A percentile compares a stretch with the other conserved stretches of the same genome.
phyloP scores from a whole-genome alignment of 2,329 filamentous ascomycete species.

The Trichoderma atroviride region DNA sequence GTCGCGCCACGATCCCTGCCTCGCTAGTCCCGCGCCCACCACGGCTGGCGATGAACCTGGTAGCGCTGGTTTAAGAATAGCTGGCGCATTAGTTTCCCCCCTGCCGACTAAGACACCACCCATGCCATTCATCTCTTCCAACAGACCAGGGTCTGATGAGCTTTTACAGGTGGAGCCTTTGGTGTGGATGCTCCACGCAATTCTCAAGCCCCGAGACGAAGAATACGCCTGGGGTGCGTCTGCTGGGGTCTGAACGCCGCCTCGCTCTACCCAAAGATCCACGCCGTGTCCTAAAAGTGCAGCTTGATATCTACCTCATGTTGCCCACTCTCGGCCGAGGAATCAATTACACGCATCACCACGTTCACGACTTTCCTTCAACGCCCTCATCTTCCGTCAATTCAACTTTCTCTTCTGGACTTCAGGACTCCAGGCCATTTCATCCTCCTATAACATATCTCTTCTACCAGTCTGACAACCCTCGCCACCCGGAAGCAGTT shows the following conservation, averaged over 20 bases:
- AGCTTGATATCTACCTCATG: constrained; percentile 35
- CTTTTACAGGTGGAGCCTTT: constrained; percentile 33
- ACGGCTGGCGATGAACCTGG: constrained; percentile 43
- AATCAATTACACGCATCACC: constrained; percentile 32
- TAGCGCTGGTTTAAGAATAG: constrained; percentile 48
- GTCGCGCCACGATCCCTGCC: constrained; percentile 43
- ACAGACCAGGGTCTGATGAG: constrained; percentile 37
- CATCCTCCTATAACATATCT: background rate
- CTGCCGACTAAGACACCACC: constrained; percentile 40
- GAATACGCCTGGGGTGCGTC: constrained; percentile 26
- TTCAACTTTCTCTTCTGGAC: constrained; percentile 27
- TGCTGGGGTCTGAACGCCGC: constrained; percentile 25
- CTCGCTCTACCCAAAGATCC: constrained; percentile 26
- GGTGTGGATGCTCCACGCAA: constrained; percentile 45
- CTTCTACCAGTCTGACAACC: background rate
- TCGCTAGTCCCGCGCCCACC: constrained; percentile 36
- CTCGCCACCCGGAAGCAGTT: constrained; percentile 20
- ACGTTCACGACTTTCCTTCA: constrained; percentile 46
- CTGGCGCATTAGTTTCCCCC: constrained; percentile 42
- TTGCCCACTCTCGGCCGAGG: constrained; percentile 32
- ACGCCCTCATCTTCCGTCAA: constrained; percentile 31
- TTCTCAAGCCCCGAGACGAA: constrained; percentile 37
- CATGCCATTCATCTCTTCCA: constrained; percentile 42
- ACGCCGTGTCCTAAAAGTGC: constrained; percentile 21
- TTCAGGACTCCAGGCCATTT: constrained; percentile 34